Evolutionary conservation across 2,329 filamentous ascomycete genomes (phyloP), one percentile per base, ranked within the genome.

Genomic region (Dactylellina haptotyla): DNA sequence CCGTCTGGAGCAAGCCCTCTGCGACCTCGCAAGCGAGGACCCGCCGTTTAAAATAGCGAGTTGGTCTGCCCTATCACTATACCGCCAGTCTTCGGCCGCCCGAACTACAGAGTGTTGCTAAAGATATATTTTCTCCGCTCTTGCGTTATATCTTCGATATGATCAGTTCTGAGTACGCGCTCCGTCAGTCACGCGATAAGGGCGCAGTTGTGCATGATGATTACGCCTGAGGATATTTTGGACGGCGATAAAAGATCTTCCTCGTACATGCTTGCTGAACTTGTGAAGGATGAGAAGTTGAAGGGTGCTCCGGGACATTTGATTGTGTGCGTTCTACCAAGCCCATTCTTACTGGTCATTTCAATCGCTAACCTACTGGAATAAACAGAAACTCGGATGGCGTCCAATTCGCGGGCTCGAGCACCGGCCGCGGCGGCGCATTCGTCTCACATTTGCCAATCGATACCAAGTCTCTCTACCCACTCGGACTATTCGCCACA

Each of bases 31-130:
- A 34, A 12, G n/a, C 9, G 69, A 73, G 41, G 48, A 73, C 25
- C 46, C 53, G 25, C 34, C 46, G 2, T 43, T 65, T 14, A 73
- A 59, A 66, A 10, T 73, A 41, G 53, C 69, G n/a, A 48, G 69
- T 73, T 65, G 18, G 69, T 59, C 30, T 43, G 30, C 59, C 51
- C 53, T 53, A 28, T 48, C 8, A 25, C 6, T 8, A 9, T 26
- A 63, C 14, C 23, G 12, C 4, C 32, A 9, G 8, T 43, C 32
- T 6, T 6, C 18, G n/a, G 48, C n/a, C 10, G 5, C n/a, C 18
- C n/a, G 20, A 32, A 12, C 32, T 28, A 32, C 14, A 56, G 23
- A 45, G 8, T 39, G 46, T 51, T 37, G 43, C 51, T 58, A 58
- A 12, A 54, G 14, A 30, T 18, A 32, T 30, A 39, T 37, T 28